These are phyloP conservation scores for Coniella vitis DNA, from an alignment of 2,329 filamentous ascomycete genomes.

Conservation along the genomic window DNA sequence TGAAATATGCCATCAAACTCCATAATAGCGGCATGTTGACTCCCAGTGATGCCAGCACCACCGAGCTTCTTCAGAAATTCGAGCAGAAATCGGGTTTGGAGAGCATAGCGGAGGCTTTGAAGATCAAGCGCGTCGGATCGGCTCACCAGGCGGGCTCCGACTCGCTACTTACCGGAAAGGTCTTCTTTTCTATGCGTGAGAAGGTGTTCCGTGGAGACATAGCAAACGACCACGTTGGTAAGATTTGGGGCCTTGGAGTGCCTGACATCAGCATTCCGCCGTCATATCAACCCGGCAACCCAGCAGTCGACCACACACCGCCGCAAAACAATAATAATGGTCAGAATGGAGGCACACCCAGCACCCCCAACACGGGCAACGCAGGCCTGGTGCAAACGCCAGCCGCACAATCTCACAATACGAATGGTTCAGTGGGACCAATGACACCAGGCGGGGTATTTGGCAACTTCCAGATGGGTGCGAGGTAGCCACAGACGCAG, in stretches of 20 bases:
- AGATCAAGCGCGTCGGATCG: slow-evolving; percentile 78
- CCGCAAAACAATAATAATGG: slow-evolving; percentile 27
- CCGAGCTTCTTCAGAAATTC: slow-evolving; percentile 74
- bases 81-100: slow-evolving; percentile 89
- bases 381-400: slow-evolving; percentile 43
- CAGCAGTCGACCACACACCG: slow-evolving; percentile 32
- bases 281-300: slow-evolving; percentile 8
- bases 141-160: slow-evolving; percentile 93
- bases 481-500: slow-evolving; percentile 11
- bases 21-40: slow-evolving; percentile 57
- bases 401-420: slow-evolving; percentile 45
- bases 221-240: slow-evolving; percentile 74
- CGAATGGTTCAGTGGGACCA: slow-evolving; percentile 56
- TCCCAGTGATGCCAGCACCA: slow-evolving; percentile 56
- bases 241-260: slow-evolving; percentile 87
- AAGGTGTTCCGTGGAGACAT: slow-evolving; percentile 81
- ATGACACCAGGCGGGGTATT: slow-evolving; percentile 76
- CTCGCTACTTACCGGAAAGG: slow-evolving; percentile 83
- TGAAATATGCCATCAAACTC: slow-evolving; percentile 76
- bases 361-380: slow-evolving; percentile 57
- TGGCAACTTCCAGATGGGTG: slow-evolving; percentile 59
- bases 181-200: slow-evolving; percentile 90
- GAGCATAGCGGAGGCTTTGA: slow-evolving; percentile 87
- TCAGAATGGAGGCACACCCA: slow-evolving; percentile 46
- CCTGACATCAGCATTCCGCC: slow-evolving; percentile 45